A percentile compares a stretch with the other conserved stretches of the same genome.
phyloP scores from a whole-genome alignment of 2,329 filamentous ascomycete species.

The Ascomycota sp. region DNA sequence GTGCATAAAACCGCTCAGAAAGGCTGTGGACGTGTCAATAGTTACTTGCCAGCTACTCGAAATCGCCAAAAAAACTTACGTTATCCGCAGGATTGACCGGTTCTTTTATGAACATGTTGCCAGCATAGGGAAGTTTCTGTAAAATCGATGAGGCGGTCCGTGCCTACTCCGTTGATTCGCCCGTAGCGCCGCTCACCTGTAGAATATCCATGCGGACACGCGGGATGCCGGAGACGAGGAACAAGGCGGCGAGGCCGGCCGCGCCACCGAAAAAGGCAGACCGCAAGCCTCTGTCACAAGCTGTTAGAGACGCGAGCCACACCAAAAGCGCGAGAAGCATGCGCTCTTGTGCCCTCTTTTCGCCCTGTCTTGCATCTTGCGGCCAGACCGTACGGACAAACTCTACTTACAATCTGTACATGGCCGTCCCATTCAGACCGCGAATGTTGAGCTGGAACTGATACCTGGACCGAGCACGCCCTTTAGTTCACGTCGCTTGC shows the following conservation, averaged over 20 bases:
- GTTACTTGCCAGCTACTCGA: too few relatives aligned
- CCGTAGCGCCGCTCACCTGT: constrained; percentile 19
- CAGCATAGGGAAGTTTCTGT: constrained; percentile 36
- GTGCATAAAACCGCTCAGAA: constrained; percentile 18
- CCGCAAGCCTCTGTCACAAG: constrained; percentile 1
- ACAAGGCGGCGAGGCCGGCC: constrained; percentile 35
- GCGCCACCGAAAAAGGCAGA: constrained; percentile 34
- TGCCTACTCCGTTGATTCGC: background rate
- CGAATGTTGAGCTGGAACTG: constrained; percentile 32
- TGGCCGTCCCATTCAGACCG: constrained; percentile 24
- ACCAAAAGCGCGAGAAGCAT: background rate
- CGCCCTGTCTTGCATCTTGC: background rate
- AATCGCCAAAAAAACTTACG: constrained; percentile 20
- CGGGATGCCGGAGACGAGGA: constrained; percentile 41
- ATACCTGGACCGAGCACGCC: constrained; percentile 25
- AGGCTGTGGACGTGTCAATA: constrained; percentile 13
- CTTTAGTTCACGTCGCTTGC: constrained; percentile 8
- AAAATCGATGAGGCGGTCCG: background rate
- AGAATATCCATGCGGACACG: constrained; percentile 39
- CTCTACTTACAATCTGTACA: constrained; percentile 31
- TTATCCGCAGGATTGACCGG: constrained; percentile 40
- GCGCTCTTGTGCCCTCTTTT: background rate
- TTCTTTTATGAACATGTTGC: constrained; percentile 28
- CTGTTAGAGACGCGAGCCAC: background rate
- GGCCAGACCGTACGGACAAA: background rate